phyloP scores from a whole-genome alignment of 495 filamentous ascomycete genomes.

The Parathielavia appendiculata region DNA sequence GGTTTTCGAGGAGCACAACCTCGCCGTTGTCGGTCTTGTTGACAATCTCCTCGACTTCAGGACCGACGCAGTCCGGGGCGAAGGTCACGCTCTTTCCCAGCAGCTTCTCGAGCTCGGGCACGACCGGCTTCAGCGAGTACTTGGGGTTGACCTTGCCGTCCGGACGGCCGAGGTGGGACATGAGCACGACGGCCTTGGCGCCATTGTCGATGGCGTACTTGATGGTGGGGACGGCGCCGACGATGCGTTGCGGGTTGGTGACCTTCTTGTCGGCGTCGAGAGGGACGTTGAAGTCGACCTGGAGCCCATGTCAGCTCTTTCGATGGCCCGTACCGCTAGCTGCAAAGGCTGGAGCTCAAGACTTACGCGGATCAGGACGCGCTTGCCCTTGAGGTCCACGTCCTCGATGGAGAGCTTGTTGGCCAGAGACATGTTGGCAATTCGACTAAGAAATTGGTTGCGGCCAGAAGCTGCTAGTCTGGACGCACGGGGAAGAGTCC shows the following conservation, averaged over 20 bases:
- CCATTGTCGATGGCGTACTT: constrained; percentile 93
- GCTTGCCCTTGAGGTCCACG: constrained; percentile 94
- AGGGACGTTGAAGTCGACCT: constrained; percentile 99
- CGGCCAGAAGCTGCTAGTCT: not conserved
- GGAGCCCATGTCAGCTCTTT: constrained; percentile 18
- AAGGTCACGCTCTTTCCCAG: constrained; percentile 80
- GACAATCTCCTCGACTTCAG: constrained; percentile 82
- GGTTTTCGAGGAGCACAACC: constrained; percentile 90
- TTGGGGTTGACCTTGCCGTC: constrained; percentile 85
- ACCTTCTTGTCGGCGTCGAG: constrained; percentile 86
- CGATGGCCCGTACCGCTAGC: not conserved
- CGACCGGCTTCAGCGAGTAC: constrained; percentile 90
- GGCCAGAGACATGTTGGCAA: constrained; percentile 82
- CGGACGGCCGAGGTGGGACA: constrained; percentile 97
- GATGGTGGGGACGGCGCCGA: constrained; percentile 94
- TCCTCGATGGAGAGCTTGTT: constrained; percentile 97
- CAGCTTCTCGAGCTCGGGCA: constrained; percentile 85
- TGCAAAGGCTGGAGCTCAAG: not conserved
- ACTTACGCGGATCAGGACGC: constrained; percentile 91
- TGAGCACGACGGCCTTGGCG: constrained; percentile 92
- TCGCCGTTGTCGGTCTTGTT: constrained; percentile 77
- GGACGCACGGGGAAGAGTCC: not conserved
- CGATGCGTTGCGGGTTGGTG: constrained; percentile 97
- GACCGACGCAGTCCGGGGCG: constrained; percentile 84
- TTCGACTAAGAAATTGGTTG: constrained; percentile 17